phyloP scores from a whole-genome alignment of 176 grass and related monocot species.

The Aegilops sharonensis region DNA sequence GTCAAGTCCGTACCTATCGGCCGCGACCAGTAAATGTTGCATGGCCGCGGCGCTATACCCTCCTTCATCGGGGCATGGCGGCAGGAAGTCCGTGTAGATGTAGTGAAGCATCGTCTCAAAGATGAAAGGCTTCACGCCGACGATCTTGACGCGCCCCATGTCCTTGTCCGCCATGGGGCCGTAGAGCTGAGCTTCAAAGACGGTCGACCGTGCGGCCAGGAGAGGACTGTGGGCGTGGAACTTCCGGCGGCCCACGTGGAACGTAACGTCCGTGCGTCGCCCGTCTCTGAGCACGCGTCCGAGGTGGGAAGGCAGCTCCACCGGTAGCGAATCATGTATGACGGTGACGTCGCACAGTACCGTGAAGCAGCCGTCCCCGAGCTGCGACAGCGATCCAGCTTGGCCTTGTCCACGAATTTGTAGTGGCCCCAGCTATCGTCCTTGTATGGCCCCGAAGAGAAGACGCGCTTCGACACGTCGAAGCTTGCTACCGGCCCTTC shows the following conservation, averaged over 20 bases:
- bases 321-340: background rate
- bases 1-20: background rate
- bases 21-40: background rate
- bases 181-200: too few relatives aligned
- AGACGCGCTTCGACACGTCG: too few relatives aligned
- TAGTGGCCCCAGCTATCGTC: background rate
- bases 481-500: too few relatives aligned
- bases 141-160: background rate
- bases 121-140: background rate
- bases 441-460: too few relatives aligned
- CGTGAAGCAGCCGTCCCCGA: background rate
- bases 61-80: background rate
- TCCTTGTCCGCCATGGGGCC: slow-evolving; percentile 9
- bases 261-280: background rate
- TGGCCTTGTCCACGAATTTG: background rate
- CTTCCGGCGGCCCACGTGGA: background rate
- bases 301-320: background rate
- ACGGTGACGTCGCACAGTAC: background rate
- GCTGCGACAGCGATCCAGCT: background rate
- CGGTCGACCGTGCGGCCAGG: background rate
- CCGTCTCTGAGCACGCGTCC: background rate
- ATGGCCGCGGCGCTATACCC: background rate
- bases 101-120: slow-evolving; percentile 28
- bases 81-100: background rate
- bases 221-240: background rate